Evolutionary conservation across 805 yeast species (phyloP), one percentile per base, ranked within the genome.

Genomic region (Hanseniaspora lachancei): DNA sequence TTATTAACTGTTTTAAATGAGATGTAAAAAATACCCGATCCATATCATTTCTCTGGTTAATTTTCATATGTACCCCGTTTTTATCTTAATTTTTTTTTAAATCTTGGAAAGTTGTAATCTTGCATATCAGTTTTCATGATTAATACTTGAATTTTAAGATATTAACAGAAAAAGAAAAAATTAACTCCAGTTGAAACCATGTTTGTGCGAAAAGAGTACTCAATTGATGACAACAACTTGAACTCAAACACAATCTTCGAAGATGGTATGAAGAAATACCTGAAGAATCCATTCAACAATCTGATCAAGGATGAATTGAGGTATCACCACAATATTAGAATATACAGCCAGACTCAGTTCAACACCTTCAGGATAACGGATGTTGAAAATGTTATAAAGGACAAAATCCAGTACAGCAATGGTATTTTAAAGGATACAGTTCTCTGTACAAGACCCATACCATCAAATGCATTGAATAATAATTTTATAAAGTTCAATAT

Each of bases 231-330:
- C 18, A 46, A 46, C 39, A 46, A 20, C 18, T n/a, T 46, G 20
- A 18, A 34, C 20, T 21, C 49, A 7, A 34, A 8, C 9, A 46
- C 56, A 15, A 44, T 46, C 2, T 53, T 53, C n/a, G 51, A 46
- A 8, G 24, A 29, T n/a, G 43, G 47, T 24, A 38, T 20, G 15
- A 53, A 53, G 35, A 53, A 53, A 40, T 53, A 53, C 18, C 15
- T 53, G 5, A 20, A 20, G 18, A 40, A 44, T 32, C 50, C 50
- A 1, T 53, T 53, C 15, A 53, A 53, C 16, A 34, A 18, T 5
- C 24, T 53, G 4, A 32, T 53, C 20, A 53, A 53, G 18, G 50
- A 53, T 39, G 56, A 53, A 18, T 32, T 53, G 7, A 18, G 38
- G 20, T 38, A 29, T 16, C 56, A 53, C 16, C 50, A 46, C 24